Percentiles rank a stretch among this genome's conserved stretches.
These are phyloP conservation scores for Collybia sp. DNA, from an alignment of 768 basidiomycete genomes.

Conservation along the genomic window DNA sequence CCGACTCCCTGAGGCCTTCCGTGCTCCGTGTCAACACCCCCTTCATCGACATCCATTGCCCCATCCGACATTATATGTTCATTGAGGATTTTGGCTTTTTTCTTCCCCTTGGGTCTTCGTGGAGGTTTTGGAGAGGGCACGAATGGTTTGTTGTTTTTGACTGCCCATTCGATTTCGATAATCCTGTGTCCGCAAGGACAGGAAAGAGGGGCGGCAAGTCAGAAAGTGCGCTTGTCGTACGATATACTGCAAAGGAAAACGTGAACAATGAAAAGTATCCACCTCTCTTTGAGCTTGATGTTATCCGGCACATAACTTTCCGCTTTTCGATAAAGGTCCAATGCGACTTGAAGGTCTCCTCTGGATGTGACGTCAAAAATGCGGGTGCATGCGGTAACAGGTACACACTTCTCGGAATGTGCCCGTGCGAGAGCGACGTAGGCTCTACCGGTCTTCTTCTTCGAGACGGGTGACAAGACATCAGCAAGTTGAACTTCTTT, in stretches of 20 bases:
- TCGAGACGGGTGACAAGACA: constrained; percentile 65
- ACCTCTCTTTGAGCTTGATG: constrained; percentile 83
- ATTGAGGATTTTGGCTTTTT: constrained; percentile 19
- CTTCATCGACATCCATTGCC: constrained; percentile 23
- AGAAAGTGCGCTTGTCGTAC: constrained; percentile 31
- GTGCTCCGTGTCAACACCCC: constrained; percentile 8
- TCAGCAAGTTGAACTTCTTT: constrained; percentile 59
- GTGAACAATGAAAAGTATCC: constrained; percentile 66
- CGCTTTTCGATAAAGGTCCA: constrained; percentile 80
- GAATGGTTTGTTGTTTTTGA: constrained; percentile 57
- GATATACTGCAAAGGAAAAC: constrained; percentile 58
- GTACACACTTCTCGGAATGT: constrained; percentile 67
- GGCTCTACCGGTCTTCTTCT: constrained; percentile 79
- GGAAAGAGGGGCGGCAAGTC: constrained; percentile 31
- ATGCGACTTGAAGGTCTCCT: constrained; percentile 75
- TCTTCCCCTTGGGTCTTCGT: constrained; percentile 31
- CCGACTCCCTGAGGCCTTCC: constrained; percentile 13
- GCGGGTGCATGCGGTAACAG: neutral
- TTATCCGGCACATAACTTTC: constrained; percentile 85
- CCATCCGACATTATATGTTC: constrained; percentile 19
- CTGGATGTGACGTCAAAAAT: constrained; percentile 26
- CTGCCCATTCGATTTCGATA: constrained; percentile 78
- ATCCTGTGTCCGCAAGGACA: constrained; percentile 48
- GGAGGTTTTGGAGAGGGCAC: constrained; percentile 52
- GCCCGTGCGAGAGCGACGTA: constrained; percentile 81